Evolutionary conservation across 1,284 basidiomycete species (phyloP), one percentile per base, ranked within the genome.

Genomic region (Amylostereum chailletii): DNA sequence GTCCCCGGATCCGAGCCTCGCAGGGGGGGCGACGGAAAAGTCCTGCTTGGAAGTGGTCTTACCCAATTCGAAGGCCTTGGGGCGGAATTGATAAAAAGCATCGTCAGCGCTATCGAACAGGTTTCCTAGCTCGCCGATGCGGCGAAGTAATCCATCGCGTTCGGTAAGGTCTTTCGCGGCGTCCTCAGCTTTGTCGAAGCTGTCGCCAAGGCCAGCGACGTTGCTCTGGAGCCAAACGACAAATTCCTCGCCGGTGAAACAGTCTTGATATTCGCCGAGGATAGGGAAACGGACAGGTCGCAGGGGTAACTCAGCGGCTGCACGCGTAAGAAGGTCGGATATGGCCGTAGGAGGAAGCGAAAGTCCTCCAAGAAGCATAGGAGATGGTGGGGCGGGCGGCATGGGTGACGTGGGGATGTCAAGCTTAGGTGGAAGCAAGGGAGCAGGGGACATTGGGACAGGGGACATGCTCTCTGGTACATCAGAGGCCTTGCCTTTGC

Each of bases 241-340:
- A 54, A 91, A 80, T 54, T 91, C 89, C 40, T 88, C 86, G 45
- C 89, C 89, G 3, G 79, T 82, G 64, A 93, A 93, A 53, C 86
- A 87, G 56, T 90, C 85, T 27, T 83, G 79, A 58, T 94, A 94
- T 64, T 91, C 89, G 30, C 91, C 91, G n/a, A 94, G 65, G 27
- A 94, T 72, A 1, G 90, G 86, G 68, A 90, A 83, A 46, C 80
- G 84, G 51, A 85, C 76, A 34, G 80, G 71, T 53, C 76, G 79
- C 52, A 83, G 74, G 43, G 72, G 79, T 51, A 83, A 70, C 61
- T 89, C 79, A 27, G 71, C 66, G 45, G 79, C 75, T 45, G 88
- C 82, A 40, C 79, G 78, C 4, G 71, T 71, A 34, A 94, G 73
- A 4, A 94, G 67, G 47, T 72, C 74, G 19, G 87, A 85, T 34